Base-by-base conservation (phyloP, 2,329 filamentous ascomycete genomes). In the Cladophialophora carrionii region DNA sequence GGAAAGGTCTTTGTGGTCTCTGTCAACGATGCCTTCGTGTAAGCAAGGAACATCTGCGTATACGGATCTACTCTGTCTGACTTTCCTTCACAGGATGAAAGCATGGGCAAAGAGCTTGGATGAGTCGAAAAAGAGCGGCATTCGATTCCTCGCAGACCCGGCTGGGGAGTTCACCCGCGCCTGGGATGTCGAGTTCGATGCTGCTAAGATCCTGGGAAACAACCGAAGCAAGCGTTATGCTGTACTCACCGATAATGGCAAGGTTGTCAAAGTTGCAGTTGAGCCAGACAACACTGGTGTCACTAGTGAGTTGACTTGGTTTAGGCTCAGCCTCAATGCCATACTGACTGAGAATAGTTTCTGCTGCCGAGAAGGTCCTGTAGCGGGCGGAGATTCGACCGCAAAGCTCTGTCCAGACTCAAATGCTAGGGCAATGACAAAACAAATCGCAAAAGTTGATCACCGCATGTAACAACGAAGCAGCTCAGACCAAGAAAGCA, bases 1-100 rank as follows among this genome's bases (percentile, higher is more conserved):
- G 93, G 92, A 56, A 84, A 90, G 73, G 90, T 96, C 53, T 96
- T 96, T 74, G 91, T 98, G 48, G 87, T 98, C 63, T 88, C 90
- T 17, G 93, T 97, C 75, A 98, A 98, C 76, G 94, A 98, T 76
- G 87, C 92, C 22, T 97, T 97, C 76, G 93, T 96, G 90, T 96
- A 83, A 79, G 90, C 37, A 43, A 43, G 37, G 37, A 43, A 55
- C 32, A 7, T 22, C 12, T 10, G 10, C 29, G 17, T 24, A 37
- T 12, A 41, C 9, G 26, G 14, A 26, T 60, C 54, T 55, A 20
- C 31, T 52, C 46, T 9, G 41, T n/a, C 32, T 51, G 52, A 54
- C 52, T 54, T 9, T 6, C 54, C 52, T n/a, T 41, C 14, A 41
- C 68, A 95, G 91, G 53, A 96, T 93, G 85, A 96, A 96, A 79